These are phyloP conservation scores for Aspergillus pseudoterreus DNA, from an alignment of 2,329 filamentous ascomycete species.

Conservation along the genomic window DNA sequence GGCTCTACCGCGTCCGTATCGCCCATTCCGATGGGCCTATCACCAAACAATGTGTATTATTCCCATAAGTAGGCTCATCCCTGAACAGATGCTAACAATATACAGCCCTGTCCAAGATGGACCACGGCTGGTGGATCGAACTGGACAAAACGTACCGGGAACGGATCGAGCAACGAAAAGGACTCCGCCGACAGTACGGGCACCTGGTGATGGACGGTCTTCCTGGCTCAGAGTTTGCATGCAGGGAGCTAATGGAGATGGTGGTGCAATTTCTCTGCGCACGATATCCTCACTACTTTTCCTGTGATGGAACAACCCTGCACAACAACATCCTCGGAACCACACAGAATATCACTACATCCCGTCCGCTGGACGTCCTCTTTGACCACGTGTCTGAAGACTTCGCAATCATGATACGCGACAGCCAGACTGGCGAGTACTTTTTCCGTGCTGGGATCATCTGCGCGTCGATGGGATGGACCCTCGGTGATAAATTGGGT, in stretches of 20 bases:
- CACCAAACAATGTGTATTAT: conserved; percentile 82
- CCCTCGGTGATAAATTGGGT: conserved; percentile 69
- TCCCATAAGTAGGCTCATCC: conserved; percentile 34
- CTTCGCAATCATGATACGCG: conserved; percentile 71
- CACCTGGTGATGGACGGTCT: conserved; percentile 62
- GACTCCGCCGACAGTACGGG: conserved; percentile 61
- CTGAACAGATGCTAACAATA: background rate
- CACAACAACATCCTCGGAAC: conserved; percentile 66
- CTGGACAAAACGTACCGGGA: conserved; percentile 68
- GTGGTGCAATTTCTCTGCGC: conserved; percentile 72
- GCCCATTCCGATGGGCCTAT: conserved; percentile 79
- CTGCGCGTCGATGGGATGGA: conserved; percentile 79
- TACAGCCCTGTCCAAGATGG: conserved; percentile 70
- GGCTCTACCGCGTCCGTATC: conserved; percentile 69
- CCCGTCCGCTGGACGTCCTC: conserved; percentile 65
- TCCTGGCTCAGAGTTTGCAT: conserved; percentile 72
- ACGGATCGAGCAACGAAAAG: conserved; percentile 67
- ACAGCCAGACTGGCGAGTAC: conserved; percentile 69
- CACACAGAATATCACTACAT: conserved; percentile 56
- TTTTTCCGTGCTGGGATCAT: conserved; percentile 71
- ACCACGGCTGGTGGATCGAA: conserved; percentile 86
- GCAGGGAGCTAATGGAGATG: conserved; percentile 88
- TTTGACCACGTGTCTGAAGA: conserved; percentile 80
- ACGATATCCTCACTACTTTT: conserved; percentile 74
- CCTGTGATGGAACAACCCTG: conserved; percentile 56